Evolutionary conservation across 2,329 filamentous ascomycete genomes (phyloP), one percentile per base, ranked within the genome.

Genomic region (Sporothrix curviconia): DNA sequence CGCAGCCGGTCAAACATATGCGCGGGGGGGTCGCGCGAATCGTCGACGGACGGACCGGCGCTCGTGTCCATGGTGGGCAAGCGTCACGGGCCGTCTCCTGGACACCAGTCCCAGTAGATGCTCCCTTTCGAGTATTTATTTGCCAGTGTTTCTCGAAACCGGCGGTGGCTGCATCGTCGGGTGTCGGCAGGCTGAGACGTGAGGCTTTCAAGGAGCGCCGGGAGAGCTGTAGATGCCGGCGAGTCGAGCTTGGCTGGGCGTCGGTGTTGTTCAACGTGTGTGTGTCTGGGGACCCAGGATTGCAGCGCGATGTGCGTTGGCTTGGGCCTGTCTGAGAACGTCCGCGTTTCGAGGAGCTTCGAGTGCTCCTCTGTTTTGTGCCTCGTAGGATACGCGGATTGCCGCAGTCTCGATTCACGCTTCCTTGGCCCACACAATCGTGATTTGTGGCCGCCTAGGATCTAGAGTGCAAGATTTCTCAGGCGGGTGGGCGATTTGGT

Each of bases 1-100:
- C 82, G 79, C 63, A 92, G 77, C 52, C 88, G 82, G 69, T 91
- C 86, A 65, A 85, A 87, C 55, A 92, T 79, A 65, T 85, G 82
- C 63, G 79, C 76, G 43, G 86, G 86, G 59, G 85, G 84, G 68
- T 84, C 81, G 66, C 81, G 74, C 65, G 76, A 71, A 70, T 83
- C 78, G 67, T 82, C 79, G 65, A 69, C 74, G 69, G 62, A 71
- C 70, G 67, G 73, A 70, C 69, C 74, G 36, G 44, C 24, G 32
- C 15, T 30, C 42, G 1, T 72, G 70, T 82, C 79, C 80, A 82
- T 82, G 66, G 64, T 75, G 69, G 61, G 50, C 57, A 51, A 36
- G 43, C 57, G 42, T 22, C 43, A 19, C 15, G 24, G 46, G 15
- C 40, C 39, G 28, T 36, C 28, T 28, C 28, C 6, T 32, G 28